Evolutionary conservation across 2,329 filamentous ascomycete species (phyloP).

Genomic region (Fusarium vanettenii): DNA sequence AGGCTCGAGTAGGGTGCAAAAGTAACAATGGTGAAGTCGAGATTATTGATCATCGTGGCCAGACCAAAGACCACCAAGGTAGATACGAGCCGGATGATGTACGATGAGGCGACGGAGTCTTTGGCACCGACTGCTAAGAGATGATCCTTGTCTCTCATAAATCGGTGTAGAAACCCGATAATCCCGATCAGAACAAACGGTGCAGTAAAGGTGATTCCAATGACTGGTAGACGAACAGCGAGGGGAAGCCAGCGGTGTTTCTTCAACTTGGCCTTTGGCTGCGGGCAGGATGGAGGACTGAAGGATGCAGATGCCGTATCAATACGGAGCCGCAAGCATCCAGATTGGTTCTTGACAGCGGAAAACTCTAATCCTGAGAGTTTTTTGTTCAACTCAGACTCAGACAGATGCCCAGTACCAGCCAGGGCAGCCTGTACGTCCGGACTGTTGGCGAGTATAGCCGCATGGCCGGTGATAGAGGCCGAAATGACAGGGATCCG

Average conservation of each 20-base stretch:
- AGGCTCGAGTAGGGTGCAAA: background rate
- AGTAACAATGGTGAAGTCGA: background rate
- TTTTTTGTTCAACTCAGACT: background rate
- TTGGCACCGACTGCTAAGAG: background rate
- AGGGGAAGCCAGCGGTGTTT: background rate
- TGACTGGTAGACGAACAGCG: background rate
- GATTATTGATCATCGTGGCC: background rate
- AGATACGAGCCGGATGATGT: background rate
- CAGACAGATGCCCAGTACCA: background rate
- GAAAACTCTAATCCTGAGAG: background rate
- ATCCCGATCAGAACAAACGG: background rate
- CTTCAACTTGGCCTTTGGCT: background rate
- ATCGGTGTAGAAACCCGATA: background rate
- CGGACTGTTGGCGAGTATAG: background rate
- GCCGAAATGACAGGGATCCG: background rate
- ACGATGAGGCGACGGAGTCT: background rate
- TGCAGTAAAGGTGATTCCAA: background rate
- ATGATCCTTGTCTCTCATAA: background rate
- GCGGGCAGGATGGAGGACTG: background rate
- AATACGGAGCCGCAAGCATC: background rate
- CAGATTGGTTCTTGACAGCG: background rate
- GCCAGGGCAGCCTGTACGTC: background rate
- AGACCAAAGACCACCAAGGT: background rate
- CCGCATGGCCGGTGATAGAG: background rate
- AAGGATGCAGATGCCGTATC: background rate